These are phyloP conservation scores for Sideroxylon spinosum DNA, from an alignment of 179 eudicot genomes.

Conservation along the genomic window DNA sequence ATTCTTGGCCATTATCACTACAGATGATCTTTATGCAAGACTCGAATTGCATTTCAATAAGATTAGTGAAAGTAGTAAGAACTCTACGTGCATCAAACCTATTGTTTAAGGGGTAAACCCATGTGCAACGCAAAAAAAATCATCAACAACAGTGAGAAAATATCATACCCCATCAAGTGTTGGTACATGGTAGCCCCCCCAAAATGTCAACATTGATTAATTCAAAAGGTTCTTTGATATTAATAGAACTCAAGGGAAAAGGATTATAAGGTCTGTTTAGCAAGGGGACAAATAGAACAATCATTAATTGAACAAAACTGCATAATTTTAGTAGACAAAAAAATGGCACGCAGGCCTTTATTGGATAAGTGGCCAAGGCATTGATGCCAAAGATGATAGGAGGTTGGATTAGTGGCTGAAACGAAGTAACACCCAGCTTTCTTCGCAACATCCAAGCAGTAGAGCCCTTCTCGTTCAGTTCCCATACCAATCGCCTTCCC, in stretches of 20 bases:
- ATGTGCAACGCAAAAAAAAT: background rate
- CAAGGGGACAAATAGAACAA: constrained; percentile 15
- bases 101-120: background rate
- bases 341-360: background rate
- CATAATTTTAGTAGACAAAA: background rate
- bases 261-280: background rate
- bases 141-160: constrained; percentile 9
- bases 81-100: background rate
- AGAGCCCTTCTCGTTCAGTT: background rate
- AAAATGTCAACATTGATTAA: constrained; percentile 7
- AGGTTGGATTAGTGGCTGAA: background rate
- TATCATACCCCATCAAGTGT: background rate
- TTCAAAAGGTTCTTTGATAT: background rate
- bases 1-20: background rate
- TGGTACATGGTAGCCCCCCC: background rate
- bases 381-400: background rate
- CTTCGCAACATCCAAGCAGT: background rate
- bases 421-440: background rate
- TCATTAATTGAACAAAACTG: background rate
- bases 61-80: background rate
- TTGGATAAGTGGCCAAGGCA: constrained; percentile 12
- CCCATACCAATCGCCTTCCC: constrained; percentile 15
- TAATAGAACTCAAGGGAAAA: background rate
- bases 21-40: background rate
- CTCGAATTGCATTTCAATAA: background rate